These are phyloP conservation scores for Scutellaria barbata DNA, from an alignment of 257 asterid species.

Conservation along the genomic window DNA sequence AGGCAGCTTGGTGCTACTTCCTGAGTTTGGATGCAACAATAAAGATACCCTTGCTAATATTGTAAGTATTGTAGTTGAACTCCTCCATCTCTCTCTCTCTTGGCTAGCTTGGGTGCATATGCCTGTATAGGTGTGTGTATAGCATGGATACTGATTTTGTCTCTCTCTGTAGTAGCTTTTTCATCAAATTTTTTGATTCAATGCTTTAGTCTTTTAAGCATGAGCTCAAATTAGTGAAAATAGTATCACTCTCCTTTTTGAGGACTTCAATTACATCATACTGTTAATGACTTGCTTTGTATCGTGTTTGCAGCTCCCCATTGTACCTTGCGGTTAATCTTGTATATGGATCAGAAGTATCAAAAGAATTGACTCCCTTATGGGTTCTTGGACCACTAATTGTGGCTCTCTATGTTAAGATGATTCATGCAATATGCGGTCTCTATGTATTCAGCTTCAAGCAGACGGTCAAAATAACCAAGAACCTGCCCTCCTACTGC, in stretches of 20 bases:
- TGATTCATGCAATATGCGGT: slow-evolving; percentile 55
- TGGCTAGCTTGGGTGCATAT: background rate
- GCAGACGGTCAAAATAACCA: slow-evolving; percentile 61
- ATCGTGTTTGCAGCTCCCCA: slow-evolving; percentile 66
- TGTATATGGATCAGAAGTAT: slow-evolving; percentile 68
- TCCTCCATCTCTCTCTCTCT: slow-evolving; percentile 30
- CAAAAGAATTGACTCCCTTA: slow-evolving; percentile 76
- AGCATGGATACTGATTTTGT: background rate
- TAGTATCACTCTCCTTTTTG: background rate
- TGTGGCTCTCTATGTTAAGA: slow-evolving; percentile 63
- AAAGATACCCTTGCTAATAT: slow-evolving; percentile 69
- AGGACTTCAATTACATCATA: slow-evolving; percentile 3
- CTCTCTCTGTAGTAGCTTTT: slow-evolving; percentile 3
- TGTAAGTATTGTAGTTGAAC: slow-evolving; percentile 57
- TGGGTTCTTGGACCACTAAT: slow-evolving; percentile 88
- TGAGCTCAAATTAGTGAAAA: background rate
- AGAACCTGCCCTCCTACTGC: slow-evolving; percentile 60
- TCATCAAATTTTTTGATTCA: background rate
- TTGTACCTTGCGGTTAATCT: slow-evolving; percentile 62
- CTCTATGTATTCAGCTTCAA: slow-evolving; percentile 73
- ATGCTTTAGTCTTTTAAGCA: background rate
- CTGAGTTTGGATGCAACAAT: slow-evolving; percentile 70
- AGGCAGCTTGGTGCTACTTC: slow-evolving; percentile 62
- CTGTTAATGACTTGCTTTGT: slow-evolving; percentile 23
- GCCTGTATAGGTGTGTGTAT: background rate